Percentiles rank a stretch among this genome's conserved stretches.
Evolutionary conservation across 2,329 filamentous ascomycete species (phyloP).

Genomic region (Penicillium sp.): DNA sequence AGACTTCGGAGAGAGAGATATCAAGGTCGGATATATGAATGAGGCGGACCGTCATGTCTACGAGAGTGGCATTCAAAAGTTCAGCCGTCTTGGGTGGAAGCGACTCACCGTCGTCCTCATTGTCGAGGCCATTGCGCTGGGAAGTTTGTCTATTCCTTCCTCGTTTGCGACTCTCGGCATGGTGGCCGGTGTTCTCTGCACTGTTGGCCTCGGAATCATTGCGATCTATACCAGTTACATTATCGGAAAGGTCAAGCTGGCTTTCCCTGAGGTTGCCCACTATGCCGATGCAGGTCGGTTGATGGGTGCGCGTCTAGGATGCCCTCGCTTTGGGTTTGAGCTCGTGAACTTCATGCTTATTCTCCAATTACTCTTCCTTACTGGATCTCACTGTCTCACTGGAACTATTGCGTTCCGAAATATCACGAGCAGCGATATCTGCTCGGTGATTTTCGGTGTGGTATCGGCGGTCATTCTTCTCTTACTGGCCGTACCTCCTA

Average conservation of each 20-base stretch:
- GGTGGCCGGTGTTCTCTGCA: background rate
- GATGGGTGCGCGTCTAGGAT: constrained; percentile 2
- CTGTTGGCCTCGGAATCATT: background rate
- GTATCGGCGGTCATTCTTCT: constrained; percentile 1
- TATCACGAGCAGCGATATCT: background rate
- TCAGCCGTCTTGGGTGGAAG: constrained; percentile 5
- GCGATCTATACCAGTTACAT: constrained; percentile 4
- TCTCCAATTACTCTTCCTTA: constrained; percentile 2
- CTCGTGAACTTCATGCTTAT: constrained; percentile 1
- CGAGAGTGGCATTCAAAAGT: constrained; percentile 3
- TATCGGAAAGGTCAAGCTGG: constrained; percentile 1
- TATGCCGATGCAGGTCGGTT: constrained; percentile 2
- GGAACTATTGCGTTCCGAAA: constrained; percentile 3
- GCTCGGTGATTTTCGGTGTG: constrained; percentile 2
- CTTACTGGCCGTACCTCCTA: background rate
- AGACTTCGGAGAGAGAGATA: background rate
- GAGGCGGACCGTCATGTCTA: constrained; percentile 2
- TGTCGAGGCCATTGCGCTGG: constrained; percentile 3
- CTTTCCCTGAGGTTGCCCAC: constrained; percentile 2
- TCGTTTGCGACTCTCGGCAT: constrained; percentile 2
- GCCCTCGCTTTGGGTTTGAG: constrained; percentile 1
- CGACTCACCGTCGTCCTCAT: constrained; percentile 2
- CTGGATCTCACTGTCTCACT: constrained; percentile 1
- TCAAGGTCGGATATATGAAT: constrained; percentile 4
- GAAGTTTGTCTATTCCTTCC: constrained; percentile 4